phyloP scores from a whole-genome alignment of 108 stramenopile genomes.

The Fistulifera solaris region DNA sequence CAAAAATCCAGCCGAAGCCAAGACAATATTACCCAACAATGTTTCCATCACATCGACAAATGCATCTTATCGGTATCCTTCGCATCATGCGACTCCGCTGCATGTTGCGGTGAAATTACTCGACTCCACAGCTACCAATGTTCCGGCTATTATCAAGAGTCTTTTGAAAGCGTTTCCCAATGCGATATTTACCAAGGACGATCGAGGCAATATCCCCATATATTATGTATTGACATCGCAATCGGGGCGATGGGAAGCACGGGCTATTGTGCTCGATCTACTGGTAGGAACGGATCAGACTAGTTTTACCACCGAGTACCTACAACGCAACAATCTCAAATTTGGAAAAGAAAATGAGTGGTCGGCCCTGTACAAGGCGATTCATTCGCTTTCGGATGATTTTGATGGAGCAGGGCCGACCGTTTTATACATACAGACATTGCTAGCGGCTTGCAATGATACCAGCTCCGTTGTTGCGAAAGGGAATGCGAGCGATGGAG shows the following conservation, averaged over 20 bases:
- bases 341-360: conserved; percentile 22
- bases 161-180: conserved; percentile 23
- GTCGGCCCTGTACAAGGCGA: conserved; percentile 42
- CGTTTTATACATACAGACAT: conserved; percentile 34
- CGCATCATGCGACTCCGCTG: conserved; percentile 46
- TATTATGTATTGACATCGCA: conserved; percentile 5
- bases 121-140: conserved; percentile 14
- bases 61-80: conserved; percentile 36
- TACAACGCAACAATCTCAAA: conserved; percentile 21
- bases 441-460: conserved; percentile 10
- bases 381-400: conserved; percentile 69
- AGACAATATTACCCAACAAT: conserved; percentile 2
- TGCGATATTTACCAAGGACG: conserved; percentile 23
- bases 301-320: conserved; percentile 21
- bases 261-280: too few relatives aligned
- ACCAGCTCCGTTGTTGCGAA: conserved; percentile 1
- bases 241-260: too few relatives aligned
- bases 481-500: conserved; percentile 38
- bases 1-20: neutral
- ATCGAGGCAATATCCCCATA: conserved; percentile 10
- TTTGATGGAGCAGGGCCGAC: conserved; percentile 45
- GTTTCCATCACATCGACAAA: neutral
- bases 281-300: too few relatives aligned
- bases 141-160: conserved; percentile 15
- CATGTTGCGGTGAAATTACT: conserved; percentile 55